These are phyloP conservation scores for Perilla frutescens DNA, from an alignment of 257 asterid genomes.

Conservation along the genomic window DNA sequence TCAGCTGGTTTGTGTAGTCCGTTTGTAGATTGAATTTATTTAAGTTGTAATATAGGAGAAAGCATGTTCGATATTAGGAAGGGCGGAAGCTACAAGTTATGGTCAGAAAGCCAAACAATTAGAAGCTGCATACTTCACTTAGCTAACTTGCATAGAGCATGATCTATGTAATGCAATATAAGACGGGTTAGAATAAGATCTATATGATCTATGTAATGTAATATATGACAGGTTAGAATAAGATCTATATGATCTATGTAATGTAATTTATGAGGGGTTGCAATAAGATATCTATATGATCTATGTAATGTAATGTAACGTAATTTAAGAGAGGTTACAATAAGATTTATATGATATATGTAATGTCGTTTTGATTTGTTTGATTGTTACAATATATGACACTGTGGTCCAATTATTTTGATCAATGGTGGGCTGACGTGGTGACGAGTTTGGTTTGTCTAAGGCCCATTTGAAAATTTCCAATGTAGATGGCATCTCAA, in stretches of 20 bases:
- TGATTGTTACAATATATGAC: neutral
- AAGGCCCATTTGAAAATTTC: too few relatives aligned
- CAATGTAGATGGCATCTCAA: too few relatives aligned
- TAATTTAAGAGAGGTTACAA: too few relatives aligned
- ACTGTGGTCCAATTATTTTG: too few relatives aligned
- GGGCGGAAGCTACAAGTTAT: slow-evolving; percentile 58
- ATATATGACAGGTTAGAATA: slow-evolving; percentile 26
- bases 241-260: neutral
- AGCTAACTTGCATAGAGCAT: slow-evolving; percentile 19
- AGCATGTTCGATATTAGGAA: slow-evolving; percentile 53
- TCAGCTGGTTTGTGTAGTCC: neutral
- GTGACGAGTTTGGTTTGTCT: too few relatives aligned
- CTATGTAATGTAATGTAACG: too few relatives aligned
- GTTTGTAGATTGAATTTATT: neutral
- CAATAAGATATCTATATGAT: too few relatives aligned
- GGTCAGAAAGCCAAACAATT: slow-evolving; percentile 64
- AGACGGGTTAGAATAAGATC: slow-evolving; percentile 25
- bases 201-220: neutral
- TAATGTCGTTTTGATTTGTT: neutral
- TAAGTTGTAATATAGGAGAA: slow-evolving; percentile 59
- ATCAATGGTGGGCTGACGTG: too few relatives aligned
- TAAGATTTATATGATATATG: too few relatives aligned
- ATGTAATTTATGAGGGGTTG: neutral
- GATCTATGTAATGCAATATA: neutral
- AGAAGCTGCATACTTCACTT: slow-evolving; percentile 63